Evolutionary conservation across 257 asterid species (phyloP), one percentile per base, ranked within the genome.

Genomic region (Datura wrightii): DNA sequence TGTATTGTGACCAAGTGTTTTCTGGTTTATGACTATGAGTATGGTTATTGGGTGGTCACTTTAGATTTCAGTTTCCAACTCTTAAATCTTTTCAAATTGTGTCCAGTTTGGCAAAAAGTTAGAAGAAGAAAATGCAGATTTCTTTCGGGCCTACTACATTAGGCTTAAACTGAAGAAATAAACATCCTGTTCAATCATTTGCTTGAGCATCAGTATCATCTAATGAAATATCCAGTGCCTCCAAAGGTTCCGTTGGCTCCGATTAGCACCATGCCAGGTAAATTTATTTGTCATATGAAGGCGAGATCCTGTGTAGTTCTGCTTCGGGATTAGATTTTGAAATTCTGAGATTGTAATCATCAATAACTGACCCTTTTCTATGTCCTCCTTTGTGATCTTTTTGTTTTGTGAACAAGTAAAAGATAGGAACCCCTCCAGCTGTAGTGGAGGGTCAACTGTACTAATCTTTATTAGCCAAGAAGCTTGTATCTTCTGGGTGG

Each of bases 41-140:
- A 66, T 19, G n/a, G n/a, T n/a, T n/a, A n/a, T n/a, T n/a, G n/a
- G n/a, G n/a, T n/a, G n/a, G n/a, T n/a, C n/a, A n/a, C n/a, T n/a
- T n/a, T n/a, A 63, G 19, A 16, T 60, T n/a, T 74, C 42, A 16
- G 65, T 84, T 83, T 37, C 58, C 34, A 59, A 14, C 48, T 60
- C 41, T 41, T 18, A 50, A 3, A 36, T 84, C 13, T 65, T 69
- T 54, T 72, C 34, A 36, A 52, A 24, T 81, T 72, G 54, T 44
- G 34, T 86, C 44, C 86, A 90, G 93, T 90, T 82, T 90, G 93
- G 93, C 92, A 87, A 85, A 90, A 90, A 86, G n/a, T 89, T 90
- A 79, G 92, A 89, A 86, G 90, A 90, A 86, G 90, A 90, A 87
- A 90, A 90, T 88, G 85, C 89, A 6, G 89, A 84, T 44, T 90